phyloP scores from a whole-genome alignment of 2,329 filamentous ascomycete genomes.

The Sporothrix luriei region DNA sequence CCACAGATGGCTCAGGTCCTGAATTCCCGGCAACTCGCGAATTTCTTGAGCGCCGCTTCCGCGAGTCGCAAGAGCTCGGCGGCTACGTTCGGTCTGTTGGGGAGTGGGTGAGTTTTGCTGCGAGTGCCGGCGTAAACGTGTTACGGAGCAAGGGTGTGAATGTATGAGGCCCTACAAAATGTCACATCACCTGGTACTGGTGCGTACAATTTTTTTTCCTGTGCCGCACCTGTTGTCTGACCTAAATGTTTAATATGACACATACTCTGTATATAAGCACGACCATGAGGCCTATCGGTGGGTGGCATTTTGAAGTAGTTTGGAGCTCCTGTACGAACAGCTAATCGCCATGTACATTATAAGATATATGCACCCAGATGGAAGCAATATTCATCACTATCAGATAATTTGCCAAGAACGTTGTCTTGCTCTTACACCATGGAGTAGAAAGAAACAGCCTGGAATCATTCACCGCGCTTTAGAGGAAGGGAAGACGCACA shows the following conservation, averaged over 20 bases:
- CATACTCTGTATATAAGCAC: neutral
- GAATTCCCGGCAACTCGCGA: conserved; percentile 75
- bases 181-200: neutral
- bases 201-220: neutral
- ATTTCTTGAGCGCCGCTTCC: conserved; percentile 75
- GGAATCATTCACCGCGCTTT: neutral
- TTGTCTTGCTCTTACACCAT: neutral
- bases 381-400: neutral
- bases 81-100: conserved; percentile 64
- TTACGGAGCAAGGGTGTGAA: conserved; percentile 84
- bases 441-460: neutral
- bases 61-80: conserved; percentile 67
- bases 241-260: neutral
- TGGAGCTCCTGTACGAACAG: conserved; percentile 4
- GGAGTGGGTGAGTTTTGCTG: conserved; percentile 82
- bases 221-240: neutral
- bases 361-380: neutral
- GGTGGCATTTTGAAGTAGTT: neutral
- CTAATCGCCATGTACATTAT: neutral
- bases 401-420: neutral
- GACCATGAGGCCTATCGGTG: neutral
- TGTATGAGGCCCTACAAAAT: conserved; percentile 55
- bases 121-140: conserved; percentile 74
- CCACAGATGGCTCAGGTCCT: conserved; percentile 70
- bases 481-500: neutral